A percentile compares a stretch with the other conserved stretches of the same genome.
These are phyloP conservation scores for Auriculariales sp. DNA, from an alignment of 768 basidiomycete genomes.

Conservation along the genomic window DNA sequence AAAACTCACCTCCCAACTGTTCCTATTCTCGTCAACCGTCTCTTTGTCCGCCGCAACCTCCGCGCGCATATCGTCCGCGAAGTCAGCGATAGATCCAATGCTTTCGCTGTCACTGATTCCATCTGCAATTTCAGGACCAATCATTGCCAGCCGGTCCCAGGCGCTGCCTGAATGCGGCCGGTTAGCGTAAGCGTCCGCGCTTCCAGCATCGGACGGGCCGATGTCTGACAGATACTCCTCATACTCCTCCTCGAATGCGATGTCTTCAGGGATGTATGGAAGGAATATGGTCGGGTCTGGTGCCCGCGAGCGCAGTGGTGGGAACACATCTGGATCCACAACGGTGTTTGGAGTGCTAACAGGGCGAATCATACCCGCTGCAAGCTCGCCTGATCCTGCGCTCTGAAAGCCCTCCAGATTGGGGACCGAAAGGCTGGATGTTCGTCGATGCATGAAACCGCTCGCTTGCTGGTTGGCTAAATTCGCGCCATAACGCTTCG, in stretches of 20 bases:
- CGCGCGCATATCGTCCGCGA: slow-evolving; percentile 51
- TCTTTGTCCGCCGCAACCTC: slow-evolving; percentile 31
- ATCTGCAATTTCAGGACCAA: slow-evolving; percentile 70
- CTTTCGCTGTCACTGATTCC: slow-evolving; percentile 91
- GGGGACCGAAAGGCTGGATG: slow-evolving; percentile 72
- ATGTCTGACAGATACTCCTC: slow-evolving; percentile 90
- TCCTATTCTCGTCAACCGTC: slow-evolving; percentile 63
- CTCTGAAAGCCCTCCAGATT: slow-evolving; percentile 55
- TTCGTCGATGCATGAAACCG: slow-evolving; percentile 55
- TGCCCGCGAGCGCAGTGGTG: slow-evolving; percentile 77
- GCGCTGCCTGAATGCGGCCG: slow-evolving; percentile 31
- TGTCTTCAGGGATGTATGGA: slow-evolving; percentile 85
- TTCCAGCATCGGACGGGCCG: slow-evolving; percentile 48
- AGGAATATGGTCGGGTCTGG: slow-evolving; percentile 73
- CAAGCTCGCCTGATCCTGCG: slow-evolving; percentile 60
- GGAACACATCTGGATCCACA: slow-evolving; percentile 86
- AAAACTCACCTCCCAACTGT: slow-evolving; percentile 83
- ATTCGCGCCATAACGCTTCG: slow-evolving; percentile 62
- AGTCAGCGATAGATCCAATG: slow-evolving; percentile 76
- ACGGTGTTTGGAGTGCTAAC: slow-evolving; percentile 54
- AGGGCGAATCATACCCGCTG: slow-evolving; percentile 60
- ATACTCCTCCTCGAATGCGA: slow-evolving; percentile 92
- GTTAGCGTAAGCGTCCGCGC: slow-evolving; percentile 10
- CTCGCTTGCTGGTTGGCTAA: slow-evolving; percentile 26
- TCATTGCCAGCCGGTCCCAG: slow-evolving; percentile 72